Evolutionary conservation across 2,329 filamentous ascomycete species (phyloP).

Genomic region (Sporothrix brasiliensis): DNA sequence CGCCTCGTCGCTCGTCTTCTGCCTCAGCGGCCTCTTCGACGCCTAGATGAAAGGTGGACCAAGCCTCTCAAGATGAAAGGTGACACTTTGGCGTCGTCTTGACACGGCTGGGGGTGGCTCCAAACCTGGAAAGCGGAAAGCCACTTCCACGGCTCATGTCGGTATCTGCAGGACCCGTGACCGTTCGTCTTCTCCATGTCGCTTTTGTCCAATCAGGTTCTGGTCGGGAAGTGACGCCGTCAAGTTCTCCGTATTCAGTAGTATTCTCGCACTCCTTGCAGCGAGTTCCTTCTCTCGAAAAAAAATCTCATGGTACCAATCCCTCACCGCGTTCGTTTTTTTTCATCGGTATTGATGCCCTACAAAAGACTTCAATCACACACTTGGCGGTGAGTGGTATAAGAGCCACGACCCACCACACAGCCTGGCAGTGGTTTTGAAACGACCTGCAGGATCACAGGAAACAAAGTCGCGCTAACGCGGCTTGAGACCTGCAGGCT

Average conservation of each 20-base stretch:
- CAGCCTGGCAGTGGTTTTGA: background rate
- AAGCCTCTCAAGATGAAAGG: background rate
- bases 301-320: background rate
- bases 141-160: background rate
- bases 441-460: background rate
- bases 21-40: background rate
- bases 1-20: no score
- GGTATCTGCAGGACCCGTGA: background rate
- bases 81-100: background rate
- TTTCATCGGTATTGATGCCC: conserved; percentile 27
- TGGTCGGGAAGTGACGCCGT: conserved; percentile 6
- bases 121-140: background rate
- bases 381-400: conserved; percentile 26
- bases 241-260: background rate
- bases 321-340: conserved; percentile 1
- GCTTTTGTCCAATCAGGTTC: background rate
- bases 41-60: background rate
- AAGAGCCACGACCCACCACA: conserved; percentile 8
- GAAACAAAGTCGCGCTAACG: conserved; percentile 22
- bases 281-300: background rate
- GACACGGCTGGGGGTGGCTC: background rate
- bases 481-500: conserved; percentile 26
- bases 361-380: conserved; percentile 3
- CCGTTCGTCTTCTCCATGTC: background rate
- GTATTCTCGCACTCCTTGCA: background rate